These are phyloP conservation scores for Triticum timopheevii DNA, from an alignment of 176 grass and related monocot genomes.

Conservation along the genomic window DNA sequence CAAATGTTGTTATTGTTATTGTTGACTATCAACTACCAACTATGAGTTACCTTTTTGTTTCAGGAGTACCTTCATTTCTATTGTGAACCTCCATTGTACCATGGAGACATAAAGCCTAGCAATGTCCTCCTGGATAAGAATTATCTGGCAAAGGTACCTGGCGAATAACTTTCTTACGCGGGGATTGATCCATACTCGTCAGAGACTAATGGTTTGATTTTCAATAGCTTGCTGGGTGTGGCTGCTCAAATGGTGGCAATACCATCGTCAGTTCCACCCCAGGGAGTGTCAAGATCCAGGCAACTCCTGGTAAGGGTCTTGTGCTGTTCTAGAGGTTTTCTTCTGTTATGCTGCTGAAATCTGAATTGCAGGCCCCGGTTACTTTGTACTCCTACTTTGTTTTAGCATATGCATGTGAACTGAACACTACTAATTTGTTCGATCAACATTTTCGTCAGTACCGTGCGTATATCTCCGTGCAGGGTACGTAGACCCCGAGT, in stretches of 20 bases:
- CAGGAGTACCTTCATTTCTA: constrained; percentile 99
- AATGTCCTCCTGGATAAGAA: constrained; percentile 87
- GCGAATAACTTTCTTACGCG: background rate
- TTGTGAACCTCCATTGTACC: constrained; percentile 78
- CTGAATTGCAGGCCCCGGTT: background rate
- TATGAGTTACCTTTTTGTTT: constrained; percentile 20
- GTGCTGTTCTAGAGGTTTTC: background rate
- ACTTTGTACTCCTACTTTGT: background rate
- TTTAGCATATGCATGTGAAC: background rate
- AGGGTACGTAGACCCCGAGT: constrained; percentile 84
- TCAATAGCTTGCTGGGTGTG: constrained; percentile 66
- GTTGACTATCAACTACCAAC: background rate
- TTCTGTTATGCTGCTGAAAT: background rate
- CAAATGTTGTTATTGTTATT: background rate
- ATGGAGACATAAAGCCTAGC: constrained; percentile 84
- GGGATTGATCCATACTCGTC: background rate
- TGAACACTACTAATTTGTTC: constrained; percentile 6
- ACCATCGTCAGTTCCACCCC: constrained; percentile 18
- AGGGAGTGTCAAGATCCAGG: constrained; percentile 43
- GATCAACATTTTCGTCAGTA: background rate
- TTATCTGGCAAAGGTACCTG: constrained; percentile 75
- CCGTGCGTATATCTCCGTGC: constrained; percentile 1
- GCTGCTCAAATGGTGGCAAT: constrained; percentile 40
- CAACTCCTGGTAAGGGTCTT: constrained; percentile 60
- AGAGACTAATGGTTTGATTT: constrained; percentile 20